These are phyloP conservation scores for Phoma sp. DNA, from an alignment of 2,329 filamentous ascomycete genomes.

Conservation along the genomic window DNA sequence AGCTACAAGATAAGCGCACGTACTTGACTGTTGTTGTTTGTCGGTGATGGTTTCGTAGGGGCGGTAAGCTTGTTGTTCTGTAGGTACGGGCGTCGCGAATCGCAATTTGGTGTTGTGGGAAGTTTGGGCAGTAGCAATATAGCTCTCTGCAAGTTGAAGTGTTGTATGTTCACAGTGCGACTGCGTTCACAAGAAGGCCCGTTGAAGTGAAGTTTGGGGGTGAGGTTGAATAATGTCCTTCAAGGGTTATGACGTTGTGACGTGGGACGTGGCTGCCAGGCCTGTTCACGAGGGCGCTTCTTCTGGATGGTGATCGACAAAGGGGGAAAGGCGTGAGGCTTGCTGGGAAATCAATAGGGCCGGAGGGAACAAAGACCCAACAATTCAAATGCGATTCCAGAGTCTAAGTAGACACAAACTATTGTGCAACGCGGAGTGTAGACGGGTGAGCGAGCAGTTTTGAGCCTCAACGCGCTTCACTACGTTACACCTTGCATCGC, in stretches of 20 bases:
- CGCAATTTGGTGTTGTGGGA: slow-evolving; percentile 1
- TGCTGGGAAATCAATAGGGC: neutral
- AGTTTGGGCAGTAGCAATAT: slow-evolving; percentile 14
- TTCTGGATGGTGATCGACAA: slow-evolving; percentile 39
- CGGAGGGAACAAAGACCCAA: neutral
- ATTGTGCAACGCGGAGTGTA: neutral
- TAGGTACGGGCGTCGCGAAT: slow-evolving; percentile 1
- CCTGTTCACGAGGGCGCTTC: slow-evolving; percentile 27
- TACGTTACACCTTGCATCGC: slow-evolving; percentile 17
- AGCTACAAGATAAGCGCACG: neutral
- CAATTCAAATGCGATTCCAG: slow-evolving; percentile 22
- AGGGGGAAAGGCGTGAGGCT: slow-evolving; percentile 16
- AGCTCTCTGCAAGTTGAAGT: slow-evolving; percentile 6
- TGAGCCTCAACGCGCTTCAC: slow-evolving; percentile 10
- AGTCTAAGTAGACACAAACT: slow-evolving; percentile 17
- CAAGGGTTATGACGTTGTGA: slow-evolving; percentile 30
- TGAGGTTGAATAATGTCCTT: slow-evolving; percentile 10
- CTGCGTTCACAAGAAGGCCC: slow-evolving; percentile 9
- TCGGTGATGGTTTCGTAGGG: slow-evolving; percentile 1
- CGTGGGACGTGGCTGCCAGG: slow-evolving; percentile 26
- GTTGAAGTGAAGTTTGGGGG: neutral
- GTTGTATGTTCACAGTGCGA: slow-evolving; percentile 12
- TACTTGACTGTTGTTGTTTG: slow-evolving; percentile 2
- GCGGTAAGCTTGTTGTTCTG: neutral
- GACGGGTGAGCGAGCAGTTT: neutral